phyloP scores from a whole-genome alignment of 352 stramenopile species.

The Pythium dissimile region DNA sequence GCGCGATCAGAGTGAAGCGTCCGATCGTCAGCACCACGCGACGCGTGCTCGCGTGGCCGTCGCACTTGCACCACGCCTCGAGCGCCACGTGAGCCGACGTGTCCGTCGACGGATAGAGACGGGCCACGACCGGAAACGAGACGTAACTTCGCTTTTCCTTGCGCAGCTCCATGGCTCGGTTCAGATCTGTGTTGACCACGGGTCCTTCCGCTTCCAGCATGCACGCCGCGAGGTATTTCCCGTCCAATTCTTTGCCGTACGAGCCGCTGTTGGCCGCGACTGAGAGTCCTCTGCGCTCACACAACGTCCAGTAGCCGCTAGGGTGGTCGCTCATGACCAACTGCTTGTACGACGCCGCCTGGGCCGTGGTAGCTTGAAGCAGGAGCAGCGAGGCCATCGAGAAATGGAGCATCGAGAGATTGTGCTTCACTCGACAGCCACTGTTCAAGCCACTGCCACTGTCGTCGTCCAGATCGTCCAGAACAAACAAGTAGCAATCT shows the following conservation, averaged over 20 bases:
- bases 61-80: conserved; percentile 76
- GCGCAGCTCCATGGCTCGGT: conserved; percentile 59
- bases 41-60: conserved; percentile 64
- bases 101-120: conserved; percentile 39
- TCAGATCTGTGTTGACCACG: conserved; percentile 80
- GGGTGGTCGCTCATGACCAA: conserved; percentile 64
- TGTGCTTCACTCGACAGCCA: conserved; percentile 75
- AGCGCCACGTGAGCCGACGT: conserved; percentile 48
- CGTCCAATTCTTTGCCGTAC: conserved; percentile 37
- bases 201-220: conserved; percentile 70
- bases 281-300: conserved; percentile 70
- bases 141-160: conserved; percentile 61
- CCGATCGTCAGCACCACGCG: conserved; percentile 72
- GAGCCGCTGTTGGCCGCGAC: conserved; percentile 70
- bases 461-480: conserved; percentile 70
- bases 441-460: conserved; percentile 31
- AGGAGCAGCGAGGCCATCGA: conserved; percentile 84
- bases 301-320: conserved; percentile 85
- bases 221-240: conserved; percentile 59
- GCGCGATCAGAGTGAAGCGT: conserved; percentile 62
- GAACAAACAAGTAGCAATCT: conserved; percentile 69
- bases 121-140: conserved; percentile 36
- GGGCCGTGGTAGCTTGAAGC: conserved; percentile 57
- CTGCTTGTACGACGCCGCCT: conserved; percentile 76
- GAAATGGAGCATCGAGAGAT: conserved; percentile 83